Evolutionary conservation across 2,329 filamentous ascomycete genomes (phyloP).

Genomic region (Scedosporium boydii): DNA sequence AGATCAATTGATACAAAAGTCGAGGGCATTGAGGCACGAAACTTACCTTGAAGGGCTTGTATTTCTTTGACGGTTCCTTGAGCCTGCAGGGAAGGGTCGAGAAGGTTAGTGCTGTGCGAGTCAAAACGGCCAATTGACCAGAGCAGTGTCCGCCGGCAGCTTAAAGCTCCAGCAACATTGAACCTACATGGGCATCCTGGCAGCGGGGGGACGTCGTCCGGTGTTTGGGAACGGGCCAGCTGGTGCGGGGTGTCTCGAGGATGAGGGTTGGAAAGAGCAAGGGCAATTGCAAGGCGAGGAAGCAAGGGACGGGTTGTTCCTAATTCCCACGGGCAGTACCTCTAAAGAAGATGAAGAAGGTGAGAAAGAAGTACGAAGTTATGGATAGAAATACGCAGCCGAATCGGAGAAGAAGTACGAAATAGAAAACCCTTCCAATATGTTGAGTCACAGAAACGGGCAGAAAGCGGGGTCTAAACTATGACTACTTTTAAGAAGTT

Average conservation of each 20-base stretch:
- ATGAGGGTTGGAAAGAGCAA: background rate
- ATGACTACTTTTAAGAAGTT: too few species aligned
- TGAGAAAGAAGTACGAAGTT: too few species aligned
- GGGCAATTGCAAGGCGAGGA: background rate
- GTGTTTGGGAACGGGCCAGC: background rate
- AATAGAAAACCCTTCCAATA: too few species aligned
- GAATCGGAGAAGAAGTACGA: too few species aligned
- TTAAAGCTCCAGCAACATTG: background rate
- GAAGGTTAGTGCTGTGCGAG: background rate
- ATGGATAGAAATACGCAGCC: too few species aligned
- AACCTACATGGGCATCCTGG: conserved; percentile 5
- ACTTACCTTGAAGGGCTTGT: conserved; percentile 12
- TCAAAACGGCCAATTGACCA: background rate
- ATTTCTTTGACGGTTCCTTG: conserved; percentile 9
- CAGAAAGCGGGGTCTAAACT: too few species aligned
- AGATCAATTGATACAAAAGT: background rate
- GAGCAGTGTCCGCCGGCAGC: background rate
- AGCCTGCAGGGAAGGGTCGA: background rate
- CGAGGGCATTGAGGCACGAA: background rate
- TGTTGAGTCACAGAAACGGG: too few species aligned
- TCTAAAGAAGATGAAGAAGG: too few species aligned
- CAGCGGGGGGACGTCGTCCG: background rate
- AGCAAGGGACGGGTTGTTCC: background rate
- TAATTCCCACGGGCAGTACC: background rate
- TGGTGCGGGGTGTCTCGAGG: conserved; percentile 1